Base-by-base conservation (phyloP, 2,329 filamentous ascomycete species). In the Diplodia mutila region DNA sequence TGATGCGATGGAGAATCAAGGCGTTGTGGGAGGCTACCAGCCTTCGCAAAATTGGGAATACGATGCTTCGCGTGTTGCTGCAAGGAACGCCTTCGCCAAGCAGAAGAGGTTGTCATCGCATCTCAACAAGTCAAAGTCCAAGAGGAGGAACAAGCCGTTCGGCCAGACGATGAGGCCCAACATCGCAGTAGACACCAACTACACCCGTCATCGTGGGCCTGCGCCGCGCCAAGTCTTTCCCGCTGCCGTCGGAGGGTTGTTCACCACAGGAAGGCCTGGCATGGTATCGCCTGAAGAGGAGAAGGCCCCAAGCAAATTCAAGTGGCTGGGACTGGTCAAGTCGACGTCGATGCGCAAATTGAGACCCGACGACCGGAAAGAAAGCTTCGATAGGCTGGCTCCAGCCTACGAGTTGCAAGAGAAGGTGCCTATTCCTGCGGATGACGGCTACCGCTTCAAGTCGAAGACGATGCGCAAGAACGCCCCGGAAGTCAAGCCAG, bases 101-200 rank as follows among this genome's bases (percentile, higher is more conserved):
- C 73, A 75, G 12, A 76, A 77, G 23, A 74, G 72, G 42, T 76
- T 76, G 16, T 78, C 74, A 27, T 69, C 73, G 23, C 73, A 77
- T 34, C 73, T 78, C 14, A 75, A 75, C 23, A 75, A 80, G 65
- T 75, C 79, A 25, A 89, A 85, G 74, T 91, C 89, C 3, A 85
- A 85, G 66, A 84, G 85, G 34, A 83, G 88, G 64, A 88, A 90
- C 73, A 87, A 86, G 72, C 68, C 49, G 11, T 61, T 74, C 83
- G 84, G 25, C 83, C 89, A 74, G 87, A 89, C 75, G 82, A 84
- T 67, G 83, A 85, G 77, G 23, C 86, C 86, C 9, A 88, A 88
- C 14, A 91, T 91, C 73, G 89, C 83, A 70, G 76, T 93, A 23
- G 87, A 92, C 70, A 93, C 91, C 2, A 89, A 89, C 74, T 89